These are phyloP conservation scores for Populus alba DNA, from an alignment of 345 rosid species.

Conservation along the genomic window DNA sequence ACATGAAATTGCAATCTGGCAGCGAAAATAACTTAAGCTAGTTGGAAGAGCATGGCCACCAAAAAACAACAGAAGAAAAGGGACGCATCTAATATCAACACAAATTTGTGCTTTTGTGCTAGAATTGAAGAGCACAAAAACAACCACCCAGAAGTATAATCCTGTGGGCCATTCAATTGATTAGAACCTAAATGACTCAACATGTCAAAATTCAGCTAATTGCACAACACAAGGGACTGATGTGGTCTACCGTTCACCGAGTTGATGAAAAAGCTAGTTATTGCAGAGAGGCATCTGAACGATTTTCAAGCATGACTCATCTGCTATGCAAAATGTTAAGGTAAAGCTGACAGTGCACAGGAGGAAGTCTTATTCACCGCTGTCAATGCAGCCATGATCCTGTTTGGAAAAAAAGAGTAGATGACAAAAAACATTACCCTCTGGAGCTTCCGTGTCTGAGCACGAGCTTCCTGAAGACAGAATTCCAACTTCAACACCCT, in stretches of 20 bases:
- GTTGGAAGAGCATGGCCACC: neutral
- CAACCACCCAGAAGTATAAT: neutral
- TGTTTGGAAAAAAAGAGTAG: neutral
- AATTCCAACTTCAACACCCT: slow-evolving; percentile 84
- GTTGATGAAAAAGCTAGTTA: neutral
- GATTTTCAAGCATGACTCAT: neutral
- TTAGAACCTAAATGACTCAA: neutral
- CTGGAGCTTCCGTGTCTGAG: slow-evolving; percentile 77
- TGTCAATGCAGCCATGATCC: neutral
- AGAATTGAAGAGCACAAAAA: neutral
- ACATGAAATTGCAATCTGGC: neutral
- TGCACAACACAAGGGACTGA: neutral
- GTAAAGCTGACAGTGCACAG: neutral
- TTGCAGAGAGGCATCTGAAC: neutral
- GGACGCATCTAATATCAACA: neutral
- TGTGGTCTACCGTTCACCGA: slow-evolving; percentile 4
- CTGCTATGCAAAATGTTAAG: neutral
- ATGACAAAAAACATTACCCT: slow-evolving; percentile 43
- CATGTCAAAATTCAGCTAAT: neutral
- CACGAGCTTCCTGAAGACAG: slow-evolving; percentile 82
- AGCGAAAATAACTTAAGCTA: neutral
- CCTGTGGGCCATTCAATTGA: slow-evolving; percentile 4
- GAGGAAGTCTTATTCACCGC: neutral
- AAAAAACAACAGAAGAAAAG: neutral
- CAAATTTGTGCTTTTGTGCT: too few species aligned